These are phyloP conservation scores for Barbatosphaeria neglecta DNA, from an alignment of 495 filamentous ascomycete species.

Conservation along the genomic window DNA sequence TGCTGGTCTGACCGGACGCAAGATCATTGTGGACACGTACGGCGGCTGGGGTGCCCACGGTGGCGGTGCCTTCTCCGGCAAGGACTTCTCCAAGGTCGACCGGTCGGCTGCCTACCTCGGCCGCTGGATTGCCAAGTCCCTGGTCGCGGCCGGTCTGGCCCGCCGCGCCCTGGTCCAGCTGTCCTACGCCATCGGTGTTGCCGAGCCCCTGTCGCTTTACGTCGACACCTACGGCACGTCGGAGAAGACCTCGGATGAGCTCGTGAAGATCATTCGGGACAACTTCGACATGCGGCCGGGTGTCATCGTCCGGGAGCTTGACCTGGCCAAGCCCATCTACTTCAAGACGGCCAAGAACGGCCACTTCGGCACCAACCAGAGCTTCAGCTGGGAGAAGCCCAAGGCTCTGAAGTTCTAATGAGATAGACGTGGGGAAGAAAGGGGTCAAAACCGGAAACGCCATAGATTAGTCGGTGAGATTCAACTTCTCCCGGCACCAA, in stretches of 20 bases:
- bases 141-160: slow-evolving; percentile 76
- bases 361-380: slow-evolving; percentile 94
- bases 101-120: slow-evolving; percentile 94
- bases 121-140: slow-evolving; percentile 97
- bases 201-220: slow-evolving; percentile 88
- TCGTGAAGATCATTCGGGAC: slow-evolving; percentile 82
- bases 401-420: slow-evolving; percentile 84
- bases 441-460: too few relatives aligned
- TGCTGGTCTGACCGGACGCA: slow-evolving; percentile 94
- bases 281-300: slow-evolving; percentile 97
- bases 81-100: slow-evolving; percentile 99
- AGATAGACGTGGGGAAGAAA: slow-evolving; percentile 12
- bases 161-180: slow-evolving; percentile 92
- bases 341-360: slow-evolving; percentile 97
- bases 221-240: slow-evolving; percentile 80
- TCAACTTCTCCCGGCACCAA: slow-evolving; percentile 21
- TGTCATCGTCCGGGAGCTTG: slow-evolving; percentile 96
- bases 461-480: slow-evolving; percentile 15
- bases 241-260: slow-evolving; percentile 58
- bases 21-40: slow-evolving; percentile 99
- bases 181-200: slow-evolving; percentile 97
- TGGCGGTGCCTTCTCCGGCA: slow-evolving; percentile 99
- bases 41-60: slow-evolving; percentile 99
- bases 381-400: slow-evolving; percentile 95
- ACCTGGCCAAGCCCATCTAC: slow-evolving; percentile 94